Conservation (phyloP, 768 basidiomycete species). For the Macrolepiota albuminosa region DNA sequence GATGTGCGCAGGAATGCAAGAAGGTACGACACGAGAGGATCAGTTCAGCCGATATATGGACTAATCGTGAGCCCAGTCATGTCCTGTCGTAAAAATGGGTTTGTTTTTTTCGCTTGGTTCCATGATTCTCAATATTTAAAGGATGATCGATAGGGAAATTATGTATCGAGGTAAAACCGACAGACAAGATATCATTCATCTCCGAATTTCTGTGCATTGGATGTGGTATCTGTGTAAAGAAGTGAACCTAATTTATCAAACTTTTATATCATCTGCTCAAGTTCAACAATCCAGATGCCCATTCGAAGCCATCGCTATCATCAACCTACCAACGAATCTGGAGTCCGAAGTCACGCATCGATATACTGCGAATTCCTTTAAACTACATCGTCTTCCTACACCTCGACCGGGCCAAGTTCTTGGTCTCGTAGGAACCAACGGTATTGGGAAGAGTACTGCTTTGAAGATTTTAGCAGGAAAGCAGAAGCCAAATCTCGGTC, state of each 20-base stretch:
- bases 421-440: constrained; percentile 98
- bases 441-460: constrained; percentile 99
- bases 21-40: constrained; percentile 48
- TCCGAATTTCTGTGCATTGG: constrained; percentile 99
- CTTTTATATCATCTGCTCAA: neutral
- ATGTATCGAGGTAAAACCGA: constrained; percentile 95
- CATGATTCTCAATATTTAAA: neutral
- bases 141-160: constrained; percentile 65
- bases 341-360: constrained; percentile 96
- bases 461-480: constrained; percentile 96
- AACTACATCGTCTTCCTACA: constrained; percentile 95
- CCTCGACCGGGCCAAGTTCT: constrained; percentile 97
- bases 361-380: constrained; percentile 98
- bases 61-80: constrained; percentile 18
- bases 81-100: constrained; percentile 25
- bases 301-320: constrained; percentile 98
- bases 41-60: constrained; percentile 3
- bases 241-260: constrained; percentile 50
- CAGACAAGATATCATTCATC: constrained; percentile 97
- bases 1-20: constrained; percentile 97
- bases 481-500: constrained; percentile 94
- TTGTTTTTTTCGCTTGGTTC: neutral
- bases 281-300: constrained; percentile 65
- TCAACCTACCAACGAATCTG: constrained; percentile 97
- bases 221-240: constrained; percentile 99